Conservation (phyloP, 139 green algal species). For the Diplosphaera chodatii region DNA sequence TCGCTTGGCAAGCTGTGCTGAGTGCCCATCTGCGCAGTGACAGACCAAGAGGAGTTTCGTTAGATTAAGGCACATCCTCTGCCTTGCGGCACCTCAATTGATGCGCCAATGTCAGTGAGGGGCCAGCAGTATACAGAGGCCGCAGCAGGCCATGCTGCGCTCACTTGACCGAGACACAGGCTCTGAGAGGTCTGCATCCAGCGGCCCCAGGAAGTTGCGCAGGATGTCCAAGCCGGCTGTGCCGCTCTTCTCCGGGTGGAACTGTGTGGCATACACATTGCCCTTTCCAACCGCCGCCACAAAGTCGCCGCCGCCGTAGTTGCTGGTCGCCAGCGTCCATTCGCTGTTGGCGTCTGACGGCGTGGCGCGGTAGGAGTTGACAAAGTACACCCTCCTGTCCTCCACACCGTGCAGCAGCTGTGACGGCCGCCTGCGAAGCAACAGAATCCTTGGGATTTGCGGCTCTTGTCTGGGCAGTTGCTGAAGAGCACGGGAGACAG, state of each 20-base stretch:
- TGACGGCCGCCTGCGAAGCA: constrained; percentile 18
- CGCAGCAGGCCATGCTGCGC: no score
- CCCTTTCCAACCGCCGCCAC: constrained; percentile 77
- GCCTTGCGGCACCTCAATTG: no score
- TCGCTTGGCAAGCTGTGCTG: constrained; percentile 74
- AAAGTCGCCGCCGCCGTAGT: constrained; percentile 93
- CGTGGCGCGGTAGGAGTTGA: constrained; percentile 89
- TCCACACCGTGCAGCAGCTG: constrained; percentile 54
- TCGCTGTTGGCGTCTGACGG: constrained; percentile 67
- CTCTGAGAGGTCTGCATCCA: constrained; percentile 10
- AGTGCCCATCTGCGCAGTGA: constrained; percentile 4
- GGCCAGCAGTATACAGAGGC: no score
- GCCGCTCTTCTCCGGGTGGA: constrained; percentile 98
- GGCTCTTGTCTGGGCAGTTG: no score
- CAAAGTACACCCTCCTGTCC: constrained; percentile 92
- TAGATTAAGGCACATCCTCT: no score
- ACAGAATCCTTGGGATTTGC: no score
- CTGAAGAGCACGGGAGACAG: no score
- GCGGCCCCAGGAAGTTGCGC: constrained; percentile 64
- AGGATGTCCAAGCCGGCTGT: constrained; percentile 67
- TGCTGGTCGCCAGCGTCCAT: constrained; percentile 85
- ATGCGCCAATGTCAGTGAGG: no score
- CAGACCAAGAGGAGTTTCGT: no score
- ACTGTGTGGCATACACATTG: constrained; percentile 81
- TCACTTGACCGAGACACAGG: background rate